phyloP scores from a whole-genome alignment of 805 yeast species.

The Wickerhamiella cacticola region DNA sequence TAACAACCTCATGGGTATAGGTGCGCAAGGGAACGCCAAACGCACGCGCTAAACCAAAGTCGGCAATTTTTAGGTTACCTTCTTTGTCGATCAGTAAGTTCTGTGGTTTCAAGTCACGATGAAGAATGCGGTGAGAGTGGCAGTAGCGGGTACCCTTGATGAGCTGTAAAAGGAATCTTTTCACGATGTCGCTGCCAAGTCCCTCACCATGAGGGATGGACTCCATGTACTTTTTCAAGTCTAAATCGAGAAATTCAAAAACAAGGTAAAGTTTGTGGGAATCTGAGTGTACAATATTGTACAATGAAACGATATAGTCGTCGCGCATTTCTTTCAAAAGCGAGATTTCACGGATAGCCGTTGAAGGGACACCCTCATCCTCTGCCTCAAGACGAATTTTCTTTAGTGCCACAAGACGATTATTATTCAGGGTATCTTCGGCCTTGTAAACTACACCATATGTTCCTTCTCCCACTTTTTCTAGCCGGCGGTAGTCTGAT shows the following conservation, averaged over 20 bases:
- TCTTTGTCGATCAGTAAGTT: slow-evolving; percentile 88
- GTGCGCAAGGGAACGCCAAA: slow-evolving; percentile 96
- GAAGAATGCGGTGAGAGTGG: slow-evolving; percentile 87
- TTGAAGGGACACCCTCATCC: slow-evolving; percentile 97
- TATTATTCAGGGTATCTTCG: slow-evolving; percentile 72
- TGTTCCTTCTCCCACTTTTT: slow-evolving; percentile 94
- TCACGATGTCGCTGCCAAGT: slow-evolving; percentile 79
- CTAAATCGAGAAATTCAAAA: slow-evolving; percentile 86
- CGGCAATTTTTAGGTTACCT: slow-evolving; percentile 82
- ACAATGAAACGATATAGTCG: slow-evolving; percentile 81
- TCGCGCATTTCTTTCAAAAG: slow-evolving; percentile 86
- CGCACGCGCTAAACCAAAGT: slow-evolving; percentile 93
- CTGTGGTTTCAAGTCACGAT: slow-evolving; percentile 94
- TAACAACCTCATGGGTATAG: slow-evolving; percentile 95
- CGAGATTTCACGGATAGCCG: slow-evolving; percentile 94
- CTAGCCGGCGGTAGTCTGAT: slow-evolving; percentile 83
- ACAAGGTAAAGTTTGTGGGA: slow-evolving; percentile 85
- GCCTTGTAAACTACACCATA: slow-evolving; percentile 98
- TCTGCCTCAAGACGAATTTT: slow-evolving; percentile 93
- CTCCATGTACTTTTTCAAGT: slow-evolving; percentile 94
- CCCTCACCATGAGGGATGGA: slow-evolving; percentile 84
- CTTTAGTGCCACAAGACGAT: slow-evolving; percentile 89
- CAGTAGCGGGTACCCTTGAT: slow-evolving; percentile 86
- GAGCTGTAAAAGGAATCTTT: slow-evolving; percentile 83
- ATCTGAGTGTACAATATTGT: slow-evolving; percentile 92